Percentiles rank a stretch among this genome's conserved stretches.
Evolutionary conservation across 345 rosid species (phyloP).

Genomic region (Ceriops tagal): DNA sequence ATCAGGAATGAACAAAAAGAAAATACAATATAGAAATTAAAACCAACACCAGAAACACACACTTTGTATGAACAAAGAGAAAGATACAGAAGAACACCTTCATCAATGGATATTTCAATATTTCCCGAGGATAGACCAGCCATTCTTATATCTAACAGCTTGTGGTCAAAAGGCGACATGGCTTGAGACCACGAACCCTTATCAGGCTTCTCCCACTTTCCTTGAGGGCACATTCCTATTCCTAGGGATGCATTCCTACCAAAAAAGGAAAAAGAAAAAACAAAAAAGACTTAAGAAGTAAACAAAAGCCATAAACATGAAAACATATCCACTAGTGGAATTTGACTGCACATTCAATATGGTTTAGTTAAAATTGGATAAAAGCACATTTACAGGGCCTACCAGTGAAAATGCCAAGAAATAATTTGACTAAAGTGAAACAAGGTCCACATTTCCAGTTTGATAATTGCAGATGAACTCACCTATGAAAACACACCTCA

Average conservation of each 20-base stretch:
- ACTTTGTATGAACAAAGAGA: background rate
- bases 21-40: background rate
- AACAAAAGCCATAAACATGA: background rate
- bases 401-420: background rate
- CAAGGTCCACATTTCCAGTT: background rate
- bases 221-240: slow-evolving; percentile 70
- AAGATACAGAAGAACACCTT: slow-evolving; percentile 38
- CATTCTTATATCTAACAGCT: slow-evolving; percentile 62
- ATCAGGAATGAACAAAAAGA: slow-evolving; percentile 1
- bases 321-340: slow-evolving; percentile 3
- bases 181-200: slow-evolving; percentile 72
- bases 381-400: background rate
- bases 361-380: background rate
- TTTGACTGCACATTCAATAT: background rate
- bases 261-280: slow-evolving; percentile 2
- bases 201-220: slow-evolving; percentile 70
- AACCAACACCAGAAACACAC: background rate
- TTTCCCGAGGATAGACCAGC: slow-evolving; percentile 38
- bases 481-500: slow-evolving; percentile 90
- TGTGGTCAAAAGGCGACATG: slow-evolving; percentile 89
- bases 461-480: slow-evolving; percentile 18
- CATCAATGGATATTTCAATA: slow-evolving; percentile 55
- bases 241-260: slow-evolving; percentile 76
- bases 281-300: background rate
- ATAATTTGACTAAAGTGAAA: background rate